Conservation (phyloP, 2,329 filamentous ascomycete species). For the Hypoxylon sp. region DNA sequence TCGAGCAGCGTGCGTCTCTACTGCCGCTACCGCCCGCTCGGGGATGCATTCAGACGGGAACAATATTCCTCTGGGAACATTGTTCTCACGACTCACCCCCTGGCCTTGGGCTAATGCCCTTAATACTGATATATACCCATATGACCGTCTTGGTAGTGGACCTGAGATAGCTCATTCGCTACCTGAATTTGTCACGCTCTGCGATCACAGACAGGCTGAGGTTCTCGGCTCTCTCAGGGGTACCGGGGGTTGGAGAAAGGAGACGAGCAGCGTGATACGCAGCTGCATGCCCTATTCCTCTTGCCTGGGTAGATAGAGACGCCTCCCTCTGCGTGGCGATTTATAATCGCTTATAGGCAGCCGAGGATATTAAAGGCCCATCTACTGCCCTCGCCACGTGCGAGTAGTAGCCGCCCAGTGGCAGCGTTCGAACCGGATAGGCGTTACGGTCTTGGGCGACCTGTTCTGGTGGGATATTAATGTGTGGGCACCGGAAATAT, state of each 20-base stretch:
- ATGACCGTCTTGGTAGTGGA: slow-evolving; percentile 4
- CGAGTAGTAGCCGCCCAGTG: slow-evolving; percentile 10
- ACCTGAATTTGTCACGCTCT: slow-evolving; percentile 30
- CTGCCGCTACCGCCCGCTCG: background rate
- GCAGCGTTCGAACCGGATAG: slow-evolving; percentile 8
- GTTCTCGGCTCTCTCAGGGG: slow-evolving; percentile 27
- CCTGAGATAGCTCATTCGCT: slow-evolving; percentile 17
- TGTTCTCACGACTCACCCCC: background rate
- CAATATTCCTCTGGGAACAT: background rate
- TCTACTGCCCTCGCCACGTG: slow-evolving; percentile 19
- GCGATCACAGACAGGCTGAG: slow-evolving; percentile 1
- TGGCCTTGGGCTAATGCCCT: background rate
- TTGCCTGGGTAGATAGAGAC: background rate
- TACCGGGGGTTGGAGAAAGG: slow-evolving; percentile 3
- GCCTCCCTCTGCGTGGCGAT: slow-evolving; percentile 9
- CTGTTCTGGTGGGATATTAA: slow-evolving; percentile 23
- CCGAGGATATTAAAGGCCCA: slow-evolving; percentile 22
- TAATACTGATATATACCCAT: slow-evolving; percentile 8
- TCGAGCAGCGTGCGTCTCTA: background rate
- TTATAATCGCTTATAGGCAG: slow-evolving; percentile 32
- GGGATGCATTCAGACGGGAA: background rate
- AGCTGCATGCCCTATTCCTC: slow-evolving; percentile 1
- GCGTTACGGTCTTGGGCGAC: slow-evolving; percentile 4
- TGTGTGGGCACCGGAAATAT: slow-evolving; percentile 6
- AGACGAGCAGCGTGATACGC: slow-evolving; percentile 7